Percentiles rank a stretch among this genome's conserved stretches.
phyloP scores from a whole-genome alignment of 495 filamentous ascomycete genomes.

The Neurospora tetraspora region DNA sequence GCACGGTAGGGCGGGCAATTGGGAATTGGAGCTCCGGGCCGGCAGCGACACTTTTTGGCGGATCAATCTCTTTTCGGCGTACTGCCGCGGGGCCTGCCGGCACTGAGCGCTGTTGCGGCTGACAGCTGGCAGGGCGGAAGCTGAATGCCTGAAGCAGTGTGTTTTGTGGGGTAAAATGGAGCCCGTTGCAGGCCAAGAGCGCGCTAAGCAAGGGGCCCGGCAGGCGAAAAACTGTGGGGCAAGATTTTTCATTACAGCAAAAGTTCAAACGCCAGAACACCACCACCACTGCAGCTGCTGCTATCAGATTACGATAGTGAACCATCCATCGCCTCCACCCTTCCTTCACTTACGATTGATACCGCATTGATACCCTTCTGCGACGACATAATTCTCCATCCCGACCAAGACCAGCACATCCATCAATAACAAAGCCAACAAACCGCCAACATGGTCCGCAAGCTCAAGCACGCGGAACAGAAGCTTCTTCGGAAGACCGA shows the following conservation, averaged over 20 bases:
- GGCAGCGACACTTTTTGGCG: slow-evolving; percentile 2
- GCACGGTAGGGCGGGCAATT: neutral
- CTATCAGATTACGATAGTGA: neutral
- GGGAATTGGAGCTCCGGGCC: neutral
- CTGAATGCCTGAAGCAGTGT: neutral
- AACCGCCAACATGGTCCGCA: slow-evolving; percentile 61
- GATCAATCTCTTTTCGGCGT: slow-evolving; percentile 1
- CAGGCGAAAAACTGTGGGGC: slow-evolving; percentile 12
- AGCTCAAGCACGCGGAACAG: slow-evolving; percentile 77
- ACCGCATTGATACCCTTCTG: neutral
- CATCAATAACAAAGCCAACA: neutral
- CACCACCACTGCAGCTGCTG: neutral
- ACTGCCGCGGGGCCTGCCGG: neutral
- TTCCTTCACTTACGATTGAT: neutral
- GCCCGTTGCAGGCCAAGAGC: neutral
- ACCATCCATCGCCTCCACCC: neutral
- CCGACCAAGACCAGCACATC: neutral
- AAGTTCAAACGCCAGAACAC: neutral
- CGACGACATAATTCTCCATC: neutral
- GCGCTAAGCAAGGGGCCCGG: neutral
- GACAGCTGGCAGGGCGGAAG: neutral
- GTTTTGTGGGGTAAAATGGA: neutral
- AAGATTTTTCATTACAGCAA: neutral
- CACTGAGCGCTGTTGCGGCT: neutral
- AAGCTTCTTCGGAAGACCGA: slow-evolving; percentile 78